These are phyloP conservation scores for Dryas drummondii DNA, from an alignment of 306 rosid species.

Conservation along the genomic window DNA sequence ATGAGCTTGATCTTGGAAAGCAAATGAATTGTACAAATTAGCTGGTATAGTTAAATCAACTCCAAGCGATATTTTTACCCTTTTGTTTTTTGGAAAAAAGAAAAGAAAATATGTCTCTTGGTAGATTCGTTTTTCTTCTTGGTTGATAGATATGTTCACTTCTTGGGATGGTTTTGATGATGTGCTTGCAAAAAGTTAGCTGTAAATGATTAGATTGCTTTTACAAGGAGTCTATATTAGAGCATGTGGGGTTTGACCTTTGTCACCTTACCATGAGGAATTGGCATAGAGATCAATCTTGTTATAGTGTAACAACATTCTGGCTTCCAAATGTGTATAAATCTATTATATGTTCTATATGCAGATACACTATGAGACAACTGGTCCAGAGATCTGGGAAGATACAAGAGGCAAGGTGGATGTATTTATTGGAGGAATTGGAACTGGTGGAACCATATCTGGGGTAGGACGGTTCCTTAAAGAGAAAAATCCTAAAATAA, in stretches of 20 bases:
- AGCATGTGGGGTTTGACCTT: neutral
- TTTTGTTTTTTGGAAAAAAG: too few relatives aligned
- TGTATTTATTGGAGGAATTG: constrained; percentile 92
- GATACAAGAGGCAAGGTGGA: constrained; percentile 95
- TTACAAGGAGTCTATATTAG: neutral
- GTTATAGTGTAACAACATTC: constrained; percentile 7
- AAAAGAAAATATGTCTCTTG: neutral
- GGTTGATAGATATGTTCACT: neutral
- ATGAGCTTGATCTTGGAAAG: constrained; percentile 9
- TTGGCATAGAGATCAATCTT: constrained; percentile 19
- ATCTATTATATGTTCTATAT: constrained; percentile 15
- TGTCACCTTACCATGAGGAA: neutral
- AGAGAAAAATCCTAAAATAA: constrained; percentile 73
- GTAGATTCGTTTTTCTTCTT: neutral
- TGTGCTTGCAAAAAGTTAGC: neutral
- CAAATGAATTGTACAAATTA: neutral
- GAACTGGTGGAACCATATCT: constrained; percentile 98
- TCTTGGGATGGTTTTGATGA: neutral
- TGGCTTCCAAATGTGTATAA: constrained; percentile 17
- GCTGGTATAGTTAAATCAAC: neutral
- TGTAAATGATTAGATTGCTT: neutral
- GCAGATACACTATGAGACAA: constrained; percentile 96
- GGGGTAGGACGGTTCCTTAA: constrained; percentile 84
- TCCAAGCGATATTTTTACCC: neutral
- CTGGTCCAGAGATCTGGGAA: constrained; percentile 99